Evolutionary conservation across 345 rosid genomes (phyloP).

Genomic region (Gossypium bickii): DNA sequence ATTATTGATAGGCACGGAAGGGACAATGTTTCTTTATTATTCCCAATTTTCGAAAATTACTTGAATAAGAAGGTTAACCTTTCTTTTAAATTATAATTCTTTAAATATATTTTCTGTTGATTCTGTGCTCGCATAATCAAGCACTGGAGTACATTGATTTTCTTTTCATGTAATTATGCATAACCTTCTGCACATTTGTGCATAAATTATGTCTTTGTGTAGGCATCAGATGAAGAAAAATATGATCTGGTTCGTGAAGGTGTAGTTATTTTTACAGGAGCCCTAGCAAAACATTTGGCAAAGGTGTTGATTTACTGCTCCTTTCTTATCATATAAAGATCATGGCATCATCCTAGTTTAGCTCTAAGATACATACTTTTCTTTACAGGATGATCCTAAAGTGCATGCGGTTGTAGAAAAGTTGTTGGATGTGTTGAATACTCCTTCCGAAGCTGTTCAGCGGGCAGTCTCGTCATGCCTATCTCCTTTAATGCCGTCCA

Average conservation of each 20-base stretch:
- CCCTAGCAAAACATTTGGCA: slow-evolving; percentile 83
- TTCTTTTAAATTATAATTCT: slow-evolving; percentile 12
- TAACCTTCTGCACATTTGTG: not conserved
- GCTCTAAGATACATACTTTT: slow-evolving; percentile 5
- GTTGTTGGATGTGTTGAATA: slow-evolving; percentile 89
- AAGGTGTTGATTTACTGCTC: slow-evolving; percentile 47
- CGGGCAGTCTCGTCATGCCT: slow-evolving; percentile 89
- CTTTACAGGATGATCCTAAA: slow-evolving; percentile 87
- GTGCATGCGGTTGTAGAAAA: slow-evolving; percentile 88
- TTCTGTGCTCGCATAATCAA: not conserved
- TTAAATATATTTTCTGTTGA: slow-evolving; percentile 10
- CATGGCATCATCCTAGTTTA: not conserved
- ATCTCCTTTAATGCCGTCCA: slow-evolving; percentile 82
- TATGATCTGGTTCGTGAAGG: slow-evolving; percentile 98
- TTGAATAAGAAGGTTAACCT: slow-evolving; percentile 76
- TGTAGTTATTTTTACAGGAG: slow-evolving; percentile 95
- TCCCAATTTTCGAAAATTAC: slow-evolving; percentile 95
- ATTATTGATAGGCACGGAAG: slow-evolving; percentile 90
- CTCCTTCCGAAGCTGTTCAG: slow-evolving; percentile 99
- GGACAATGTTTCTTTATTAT: slow-evolving; percentile 82
- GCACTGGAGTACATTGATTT: not conserved
- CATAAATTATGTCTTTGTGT: slow-evolving; percentile 23
- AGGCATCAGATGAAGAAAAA: slow-evolving; percentile 90
- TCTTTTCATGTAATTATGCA: not conserved
- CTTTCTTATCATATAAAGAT: slow-evolving; percentile 15